phyloP scores from a whole-genome alignment of 129 eudicot genomes.

The Flaveria trinervia region DNA sequence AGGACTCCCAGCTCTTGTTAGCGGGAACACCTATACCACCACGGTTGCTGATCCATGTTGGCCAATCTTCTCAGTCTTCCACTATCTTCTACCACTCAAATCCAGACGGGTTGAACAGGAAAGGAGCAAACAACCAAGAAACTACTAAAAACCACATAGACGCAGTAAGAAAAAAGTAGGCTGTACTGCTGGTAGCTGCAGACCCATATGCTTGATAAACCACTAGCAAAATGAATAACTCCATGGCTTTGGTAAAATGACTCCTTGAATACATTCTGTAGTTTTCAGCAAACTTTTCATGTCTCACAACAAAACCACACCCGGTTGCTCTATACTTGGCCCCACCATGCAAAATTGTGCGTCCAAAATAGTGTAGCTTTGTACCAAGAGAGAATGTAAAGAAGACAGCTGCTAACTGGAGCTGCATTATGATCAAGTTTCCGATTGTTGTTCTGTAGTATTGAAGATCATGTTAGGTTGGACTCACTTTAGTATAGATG shows the following conservation, averaged over 20 bases:
- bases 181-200: constrained; percentile 32
- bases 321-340: constrained; percentile 99
- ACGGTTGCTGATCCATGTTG: constrained; percentile 81
- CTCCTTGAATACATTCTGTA: constrained; percentile 98
- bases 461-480: too few relatives aligned
- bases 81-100: constrained; percentile 99
- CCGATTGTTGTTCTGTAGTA: constrained; percentile 76
- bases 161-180: constrained; percentile 50
- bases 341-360: constrained; percentile 92
- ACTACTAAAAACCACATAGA: constrained; percentile 93
- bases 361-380: constrained; percentile 87
- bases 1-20: constrained; percentile 96
- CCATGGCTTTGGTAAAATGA: constrained; percentile 92
- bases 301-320: constrained; percentile 96
- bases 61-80: constrained; percentile 96
- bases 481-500: too few relatives aligned
- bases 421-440: constrained; percentile 88
- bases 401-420: constrained; percentile 87
- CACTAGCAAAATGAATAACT: constrained; percentile 66
- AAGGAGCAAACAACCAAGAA: constrained; percentile 96
- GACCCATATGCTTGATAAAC: constrained; percentile 63
- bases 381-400: constrained; percentile 97
- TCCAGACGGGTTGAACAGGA: constrained; percentile 92
- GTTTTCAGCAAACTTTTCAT: constrained; percentile 96
- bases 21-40: constrained; percentile 99